Percentiles rank a stretch among this genome's conserved stretches.
Conservation (phyloP, 495 filamentous ascomycete species). For the Cercophora scortea region DNA sequence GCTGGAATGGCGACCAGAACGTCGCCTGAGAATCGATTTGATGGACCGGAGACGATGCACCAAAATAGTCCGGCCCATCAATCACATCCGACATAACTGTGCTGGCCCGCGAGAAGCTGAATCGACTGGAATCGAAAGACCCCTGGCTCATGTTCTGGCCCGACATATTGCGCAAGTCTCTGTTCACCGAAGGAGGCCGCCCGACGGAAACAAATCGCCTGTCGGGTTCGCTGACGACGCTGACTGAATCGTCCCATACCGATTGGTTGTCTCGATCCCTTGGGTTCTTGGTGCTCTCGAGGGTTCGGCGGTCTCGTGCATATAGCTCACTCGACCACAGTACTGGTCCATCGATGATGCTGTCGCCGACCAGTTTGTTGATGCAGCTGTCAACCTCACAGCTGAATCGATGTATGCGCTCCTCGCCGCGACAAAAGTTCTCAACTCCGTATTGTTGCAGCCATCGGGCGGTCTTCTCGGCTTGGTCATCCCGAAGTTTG, state of each 20-base stretch:
- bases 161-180: conserved; percentile 47
- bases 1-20: conserved; percentile 81
- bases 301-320: conserved; percentile 64
- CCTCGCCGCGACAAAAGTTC: conserved; percentile 93
- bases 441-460: conserved; percentile 72
- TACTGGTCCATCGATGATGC: conserved; percentile 78
- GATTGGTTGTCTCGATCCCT: conserved; percentile 25
- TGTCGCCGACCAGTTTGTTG: conserved; percentile 78
- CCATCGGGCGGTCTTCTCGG: conserved; percentile 80
- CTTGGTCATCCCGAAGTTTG: conserved; percentile 94
- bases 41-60: conserved; percentile 56
- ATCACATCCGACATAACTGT: conserved; percentile 53
- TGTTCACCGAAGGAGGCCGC: conserved; percentile 26
- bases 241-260: conserved; percentile 47
- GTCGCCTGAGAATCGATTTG: conserved; percentile 73
- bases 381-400: conserved; percentile 84
- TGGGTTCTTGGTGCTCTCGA: conserved; percentile 55
- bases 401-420: conserved; percentile 90
- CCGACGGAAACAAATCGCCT: conserved; percentile 28
- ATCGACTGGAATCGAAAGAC: conserved; percentile 58
- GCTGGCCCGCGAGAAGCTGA: conserved; percentile 47
- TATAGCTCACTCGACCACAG: conserved; percentile 90
- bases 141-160: conserved; percentile 52
- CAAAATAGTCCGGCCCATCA: conserved; percentile 66
- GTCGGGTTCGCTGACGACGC: conserved; percentile 46